Conservation (phyloP, 352 stramenopile species). For the Globisporangium carolinianum region DNA sequence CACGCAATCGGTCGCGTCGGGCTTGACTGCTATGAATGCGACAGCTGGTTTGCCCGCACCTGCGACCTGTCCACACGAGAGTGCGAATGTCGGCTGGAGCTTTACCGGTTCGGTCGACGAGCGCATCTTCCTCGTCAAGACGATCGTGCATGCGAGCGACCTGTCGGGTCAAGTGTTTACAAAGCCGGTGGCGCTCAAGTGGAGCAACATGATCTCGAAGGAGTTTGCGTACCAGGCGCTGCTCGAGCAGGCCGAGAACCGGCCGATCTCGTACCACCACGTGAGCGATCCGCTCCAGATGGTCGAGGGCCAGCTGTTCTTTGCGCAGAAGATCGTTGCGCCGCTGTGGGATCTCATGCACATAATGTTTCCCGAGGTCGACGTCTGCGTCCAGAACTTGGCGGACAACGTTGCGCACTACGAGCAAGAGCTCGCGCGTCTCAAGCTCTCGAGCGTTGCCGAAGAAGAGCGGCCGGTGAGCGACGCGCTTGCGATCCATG, state of each 20-base stretch:
- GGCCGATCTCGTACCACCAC: slow-evolving; percentile 76
- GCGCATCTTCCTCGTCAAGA: slow-evolving; percentile 78
- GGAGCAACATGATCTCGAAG: slow-evolving; percentile 88
- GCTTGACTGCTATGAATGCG: slow-evolving; percentile 3
- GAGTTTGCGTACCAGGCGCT: slow-evolving; percentile 86
- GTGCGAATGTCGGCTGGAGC: slow-evolving; percentile 32
- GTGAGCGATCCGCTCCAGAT: slow-evolving; percentile 79
- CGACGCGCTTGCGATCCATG: slow-evolving; percentile 1
- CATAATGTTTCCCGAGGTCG: slow-evolving; percentile 67
- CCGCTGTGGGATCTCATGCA: slow-evolving; percentile 74
- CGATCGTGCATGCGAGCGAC: slow-evolving; percentile 84
- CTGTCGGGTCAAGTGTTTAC: slow-evolving; percentile 82
- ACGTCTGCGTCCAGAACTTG: slow-evolving; percentile 61
- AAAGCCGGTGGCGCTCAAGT: slow-evolving; percentile 84
- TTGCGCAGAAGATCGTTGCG: slow-evolving; percentile 76
- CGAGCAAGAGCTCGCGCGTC: slow-evolving; percentile 62
- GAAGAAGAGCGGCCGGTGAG: slow-evolving; percentile 10
- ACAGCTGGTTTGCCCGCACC: background rate
- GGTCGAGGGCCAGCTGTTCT: slow-evolving; percentile 83
- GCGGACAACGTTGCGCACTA: slow-evolving; percentile 76
- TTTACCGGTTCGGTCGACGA: slow-evolving; percentile 72
- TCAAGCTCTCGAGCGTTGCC: slow-evolving; percentile 27
- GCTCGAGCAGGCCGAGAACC: slow-evolving; percentile 72
- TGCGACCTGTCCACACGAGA: slow-evolving; percentile 7
- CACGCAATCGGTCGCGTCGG: slow-evolving; percentile 11